Conservation (phyloP, 129 eudicot genomes). For the Ambrosia artemisiifolia region DNA sequence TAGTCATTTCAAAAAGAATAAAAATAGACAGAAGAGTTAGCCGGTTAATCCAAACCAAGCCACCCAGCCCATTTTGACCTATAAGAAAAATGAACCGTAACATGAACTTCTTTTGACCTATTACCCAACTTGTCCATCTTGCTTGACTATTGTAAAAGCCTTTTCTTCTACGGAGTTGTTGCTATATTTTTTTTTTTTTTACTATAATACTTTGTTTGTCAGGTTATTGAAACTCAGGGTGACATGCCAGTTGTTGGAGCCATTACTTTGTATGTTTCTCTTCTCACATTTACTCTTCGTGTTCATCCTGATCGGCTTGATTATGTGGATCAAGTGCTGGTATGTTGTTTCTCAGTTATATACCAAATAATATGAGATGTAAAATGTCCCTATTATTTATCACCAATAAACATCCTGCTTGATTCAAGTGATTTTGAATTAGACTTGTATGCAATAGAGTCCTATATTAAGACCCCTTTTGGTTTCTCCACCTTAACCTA, state of each 20-base stretch:
- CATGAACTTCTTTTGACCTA: background rate
- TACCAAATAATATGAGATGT: constrained; percentile 11
- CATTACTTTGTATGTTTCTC: constrained; percentile 87
- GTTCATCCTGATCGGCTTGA: constrained; percentile 99
- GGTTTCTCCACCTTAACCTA: background rate
- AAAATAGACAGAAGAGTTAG: background rate
- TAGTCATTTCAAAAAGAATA: background rate
- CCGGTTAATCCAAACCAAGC: background rate
- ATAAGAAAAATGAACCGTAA: background rate
- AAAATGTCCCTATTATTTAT: constrained; percentile 5
- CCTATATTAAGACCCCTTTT: background rate
- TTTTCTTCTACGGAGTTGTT: background rate
- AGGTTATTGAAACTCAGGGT: constrained; percentile 92
- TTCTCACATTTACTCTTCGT: constrained; percentile 90
- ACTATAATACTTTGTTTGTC: constrained; percentile 29
- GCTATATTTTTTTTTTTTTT: background rate
- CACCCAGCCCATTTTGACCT: background rate
- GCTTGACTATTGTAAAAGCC: background rate
- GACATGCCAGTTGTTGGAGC: constrained; percentile 99
- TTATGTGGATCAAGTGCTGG: constrained; percentile 99
- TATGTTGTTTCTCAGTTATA: constrained; percentile 38
- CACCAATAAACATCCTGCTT: no score
- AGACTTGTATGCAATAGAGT: constrained; percentile 7
- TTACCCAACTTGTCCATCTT: background rate
- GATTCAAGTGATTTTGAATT: background rate